Percentiles rank a stretch among this genome's conserved stretches.
Conservation (phyloP, 148 eudicot genomes). For the Fallopia convolvulus region DNA sequence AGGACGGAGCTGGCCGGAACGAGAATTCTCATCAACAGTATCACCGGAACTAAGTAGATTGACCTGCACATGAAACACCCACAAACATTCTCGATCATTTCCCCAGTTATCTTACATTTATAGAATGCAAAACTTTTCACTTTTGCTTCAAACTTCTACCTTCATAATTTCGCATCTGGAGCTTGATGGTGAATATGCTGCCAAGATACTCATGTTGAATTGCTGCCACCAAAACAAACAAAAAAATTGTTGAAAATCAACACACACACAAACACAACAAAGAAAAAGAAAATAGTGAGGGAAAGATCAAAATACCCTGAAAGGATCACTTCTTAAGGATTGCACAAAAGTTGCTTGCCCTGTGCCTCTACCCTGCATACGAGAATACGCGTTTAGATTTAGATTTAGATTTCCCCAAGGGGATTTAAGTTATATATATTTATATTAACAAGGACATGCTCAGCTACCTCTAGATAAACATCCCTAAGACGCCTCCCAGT, state of each 20-base stretch:
- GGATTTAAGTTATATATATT: background rate
- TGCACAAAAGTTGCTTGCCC: slow-evolving; percentile 83
- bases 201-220: slow-evolving; percentile 69
- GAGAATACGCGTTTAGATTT: background rate
- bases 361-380: slow-evolving; percentile 63
- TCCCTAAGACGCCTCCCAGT: slow-evolving; percentile 91
- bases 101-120: background rate
- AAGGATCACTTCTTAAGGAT: slow-evolving; percentile 92
- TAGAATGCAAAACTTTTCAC: background rate
- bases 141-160: slow-evolving; percentile 28
- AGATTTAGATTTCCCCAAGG: background rate
- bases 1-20: slow-evolving; percentile 25
- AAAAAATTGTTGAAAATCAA: background rate
- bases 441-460: background rate
- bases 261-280: background rate
- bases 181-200: slow-evolving; percentile 46
- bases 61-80: slow-evolving; percentile 40
- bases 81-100: background rate
- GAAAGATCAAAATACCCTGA: slow-evolving; percentile 40
- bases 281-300: background rate
- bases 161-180: slow-evolving; percentile 70
- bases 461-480: slow-evolving; percentile 55
- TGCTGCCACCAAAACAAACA: slow-evolving; percentile 40
- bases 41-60: slow-evolving; percentile 58
- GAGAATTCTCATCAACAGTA: slow-evolving; percentile 26